Evolutionary conservation across 208 protist genomes (phyloP), one percentile per base, ranked within the genome.

Genomic region (Acanthamoeba culbertsoni): DNA sequence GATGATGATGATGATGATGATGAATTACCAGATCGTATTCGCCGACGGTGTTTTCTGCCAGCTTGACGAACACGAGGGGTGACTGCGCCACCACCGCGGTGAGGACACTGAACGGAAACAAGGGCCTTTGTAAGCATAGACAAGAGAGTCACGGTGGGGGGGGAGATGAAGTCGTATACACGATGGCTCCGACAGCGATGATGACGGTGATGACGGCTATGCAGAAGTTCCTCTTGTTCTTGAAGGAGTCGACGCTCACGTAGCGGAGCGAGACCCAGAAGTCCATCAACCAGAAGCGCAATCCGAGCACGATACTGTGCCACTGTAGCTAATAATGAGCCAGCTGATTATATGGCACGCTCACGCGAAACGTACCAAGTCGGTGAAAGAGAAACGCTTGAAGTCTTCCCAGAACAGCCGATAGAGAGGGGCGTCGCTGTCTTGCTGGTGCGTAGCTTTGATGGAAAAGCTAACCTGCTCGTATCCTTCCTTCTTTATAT

Each of bases 21-120:
- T n/a, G 20, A 43, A 7, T 14, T 71, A 94, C 93, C 59, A 94
- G 86, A 43, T 94, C 93, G 43, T 91, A 92, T 42, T 91, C 93
- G 68, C 93, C 93, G 5, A 94, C 77, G 18, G 55, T 79, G 65
- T 94, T 92, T 53, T 94, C 93, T 10, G 84, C 55, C 65, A 94
- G 84, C 84, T 94, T 94, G 37, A 94, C 28, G 42, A 94, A 94
- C 5, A 94, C 55, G 3, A 92, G 62, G 2, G 93, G 93, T 45
- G 93, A 51, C 84, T 94, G 92, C 35, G n/a, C 45, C 12, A 92
- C 62, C n/a, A 68, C 57, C 18, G 73, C 88, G 2, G 46, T 45
- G 8, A 94, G 55, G 14, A 46, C 33, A 55, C 86, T 92, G 28
- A 73, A n/a, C 28, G 26, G 62, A 7, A 10, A 35, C 37, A 46